These are phyloP conservation scores for Theileria orientalis DNA, from an alignment of 169 alveolate species.

Conservation along the genomic window DNA sequence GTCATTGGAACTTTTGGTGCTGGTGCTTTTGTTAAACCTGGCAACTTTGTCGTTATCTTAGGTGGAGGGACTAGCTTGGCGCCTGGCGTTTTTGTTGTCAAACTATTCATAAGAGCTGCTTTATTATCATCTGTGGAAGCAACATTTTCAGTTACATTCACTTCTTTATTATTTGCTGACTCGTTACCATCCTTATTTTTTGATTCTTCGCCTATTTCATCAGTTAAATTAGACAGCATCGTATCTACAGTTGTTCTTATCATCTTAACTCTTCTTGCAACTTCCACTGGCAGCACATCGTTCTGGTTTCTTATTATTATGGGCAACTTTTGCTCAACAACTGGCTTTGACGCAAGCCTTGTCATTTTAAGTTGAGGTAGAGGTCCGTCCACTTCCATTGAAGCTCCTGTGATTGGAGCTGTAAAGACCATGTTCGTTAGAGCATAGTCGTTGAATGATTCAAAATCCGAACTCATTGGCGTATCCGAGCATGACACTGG, in stretches of 20 bases:
- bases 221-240: constrained; percentile 4
- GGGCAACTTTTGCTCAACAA: background rate
- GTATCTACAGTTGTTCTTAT: background rate
- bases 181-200: constrained; percentile 15
- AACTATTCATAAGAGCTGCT: too few species aligned
- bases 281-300: constrained; percentile 4
- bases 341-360: too few species aligned
- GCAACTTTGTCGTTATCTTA: too few species aligned
- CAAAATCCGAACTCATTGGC: constrained; percentile 3
- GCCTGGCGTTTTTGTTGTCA: too few species aligned
- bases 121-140: background rate
- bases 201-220: constrained; percentile 5
- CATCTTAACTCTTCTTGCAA: background rate
- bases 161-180: constrained; percentile 6
- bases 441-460: background rate
- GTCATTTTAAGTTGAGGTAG: too few species aligned
- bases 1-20: background rate
- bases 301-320: background rate
- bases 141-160: background rate
- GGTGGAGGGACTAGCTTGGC: too few species aligned
- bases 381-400: background rate
- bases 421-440: background rate
- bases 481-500: background rate
- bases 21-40: too few species aligned
- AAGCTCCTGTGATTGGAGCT: background rate